Conservation (phyloP, 1,139 yeast species). For the Meyerozyma guilliermondii region DNA sequence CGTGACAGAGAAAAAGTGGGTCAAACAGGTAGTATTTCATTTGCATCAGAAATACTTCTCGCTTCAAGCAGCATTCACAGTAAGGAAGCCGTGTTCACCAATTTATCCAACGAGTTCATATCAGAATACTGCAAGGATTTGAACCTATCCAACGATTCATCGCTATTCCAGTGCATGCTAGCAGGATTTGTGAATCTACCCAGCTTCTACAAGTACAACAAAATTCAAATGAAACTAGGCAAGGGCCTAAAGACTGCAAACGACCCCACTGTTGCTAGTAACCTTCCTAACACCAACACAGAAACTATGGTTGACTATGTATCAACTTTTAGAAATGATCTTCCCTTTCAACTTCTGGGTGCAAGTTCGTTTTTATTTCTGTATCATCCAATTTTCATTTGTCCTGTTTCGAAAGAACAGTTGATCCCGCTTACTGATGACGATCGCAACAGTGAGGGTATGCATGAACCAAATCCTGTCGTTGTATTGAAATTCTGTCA, state of each 20-base stretch:
- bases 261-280: not conserved
- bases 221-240: slow-evolving; percentile 36
- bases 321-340: slow-evolving; percentile 19
- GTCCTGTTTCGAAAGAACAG: slow-evolving; percentile 89
- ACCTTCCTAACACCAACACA: not conserved
- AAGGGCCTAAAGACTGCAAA: not conserved
- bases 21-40: slow-evolving; percentile 21
- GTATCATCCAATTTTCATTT: slow-evolving; percentile 83
- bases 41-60: slow-evolving; percentile 37
- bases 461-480: slow-evolving; percentile 28
- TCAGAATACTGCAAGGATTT: slow-evolving; percentile 63
- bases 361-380: slow-evolving; percentile 37
- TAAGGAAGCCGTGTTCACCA: slow-evolving; percentile 27
- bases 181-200: slow-evolving; percentile 75
- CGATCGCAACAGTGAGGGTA: slow-evolving; percentile 10
- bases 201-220: slow-evolving; percentile 60
- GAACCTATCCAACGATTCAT: slow-evolving; percentile 65
- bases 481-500: slow-evolving; percentile 41
- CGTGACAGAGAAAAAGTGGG: slow-evolving; percentile 13
- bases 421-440: slow-evolving; percentile 31
- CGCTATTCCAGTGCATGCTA: slow-evolving; percentile 59
- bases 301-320: slow-evolving; percentile 10
- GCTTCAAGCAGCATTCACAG: slow-evolving; percentile 36
- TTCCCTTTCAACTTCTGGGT: slow-evolving; percentile 43
- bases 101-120: slow-evolving; percentile 48